Conservation (phyloP, 2,329 filamentous ascomycete genomes). For the Paracoccidioides brasiliensis region DNA sequence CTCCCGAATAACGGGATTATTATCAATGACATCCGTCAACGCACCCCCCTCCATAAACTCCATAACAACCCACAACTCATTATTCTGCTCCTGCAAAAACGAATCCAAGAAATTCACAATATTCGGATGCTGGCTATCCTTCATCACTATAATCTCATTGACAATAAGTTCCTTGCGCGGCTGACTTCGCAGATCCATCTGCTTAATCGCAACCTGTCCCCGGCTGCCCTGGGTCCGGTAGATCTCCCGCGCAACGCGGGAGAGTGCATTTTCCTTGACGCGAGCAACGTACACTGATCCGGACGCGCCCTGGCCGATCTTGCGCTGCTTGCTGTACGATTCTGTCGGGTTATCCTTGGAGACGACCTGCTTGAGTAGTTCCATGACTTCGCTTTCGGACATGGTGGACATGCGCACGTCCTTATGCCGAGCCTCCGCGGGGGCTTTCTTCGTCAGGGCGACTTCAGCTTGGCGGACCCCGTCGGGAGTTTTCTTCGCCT, state of each 20-base stretch:
- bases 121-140: conserved; percentile 94
- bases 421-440: conserved; percentile 61
- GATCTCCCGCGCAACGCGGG: conserved; percentile 63
- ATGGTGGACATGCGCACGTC: conserved; percentile 98
- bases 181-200: conserved; percentile 97
- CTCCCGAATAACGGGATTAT: conserved; percentile 85
- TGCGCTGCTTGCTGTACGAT: conserved; percentile 98
- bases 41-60: conserved; percentile 99
- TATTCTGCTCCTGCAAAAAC: conserved; percentile 86
- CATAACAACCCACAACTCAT: conserved; percentile 99
- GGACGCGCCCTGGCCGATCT: conserved; percentile 96
- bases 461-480: conserved; percentile 80
- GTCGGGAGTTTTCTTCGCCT: conserved; percentile 42
- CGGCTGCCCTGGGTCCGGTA: conserved; percentile 66
- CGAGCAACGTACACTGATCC: conserved; percentile 97
- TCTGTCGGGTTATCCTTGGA: conserved; percentile 90
- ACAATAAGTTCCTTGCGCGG: conserved; percentile 96
- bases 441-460: conserved; percentile 64
- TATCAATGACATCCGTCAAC: conserved; percentile 96
- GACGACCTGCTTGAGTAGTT: conserved; percentile 82
- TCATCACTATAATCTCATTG: conserved; percentile 99
- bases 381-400: conserved; percentile 95
- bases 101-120: conserved; percentile 98
- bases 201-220: conserved; percentile 94
- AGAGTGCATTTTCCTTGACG: conserved; percentile 77